Percentiles rank a stretch among this genome's conserved stretches.
phyloP scores from a whole-genome alignment of 495 filamentous ascomycete genomes.

The Penicillium daleae region DNA sequence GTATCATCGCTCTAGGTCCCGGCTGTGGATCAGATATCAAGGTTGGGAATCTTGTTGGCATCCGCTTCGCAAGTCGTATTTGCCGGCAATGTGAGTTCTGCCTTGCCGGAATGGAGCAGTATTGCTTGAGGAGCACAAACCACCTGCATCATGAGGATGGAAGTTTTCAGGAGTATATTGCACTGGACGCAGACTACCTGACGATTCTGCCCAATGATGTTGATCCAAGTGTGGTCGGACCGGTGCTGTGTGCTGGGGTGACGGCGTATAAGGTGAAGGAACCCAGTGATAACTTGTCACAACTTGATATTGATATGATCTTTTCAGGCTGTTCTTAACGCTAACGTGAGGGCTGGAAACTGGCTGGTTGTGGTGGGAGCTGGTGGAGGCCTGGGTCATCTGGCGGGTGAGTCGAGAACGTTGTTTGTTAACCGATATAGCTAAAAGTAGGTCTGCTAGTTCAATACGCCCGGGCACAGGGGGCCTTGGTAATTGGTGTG shows the following conservation, averaged over 20 bases:
- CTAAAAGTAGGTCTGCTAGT: conserved; percentile 29
- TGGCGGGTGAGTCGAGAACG: conserved; percentile 39
- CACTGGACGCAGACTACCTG: conserved; percentile 50
- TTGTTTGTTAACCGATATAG: not conserved
- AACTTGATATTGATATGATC: not conserved
- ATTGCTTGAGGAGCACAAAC: conserved; percentile 48
- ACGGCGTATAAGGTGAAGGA: conserved; percentile 39
- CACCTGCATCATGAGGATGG: conserved; percentile 56
- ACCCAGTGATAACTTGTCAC: not conserved
- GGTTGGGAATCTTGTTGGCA: conserved; percentile 49
- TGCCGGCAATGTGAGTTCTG: conserved; percentile 55
- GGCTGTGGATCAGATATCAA: conserved; percentile 34
- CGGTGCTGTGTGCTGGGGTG: conserved; percentile 50
- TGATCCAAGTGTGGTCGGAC: conserved; percentile 47
- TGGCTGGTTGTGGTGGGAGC: conserved; percentile 54
- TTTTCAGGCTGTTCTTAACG: conserved; percentile 44
- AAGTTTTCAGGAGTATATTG: conserved; percentile 52
- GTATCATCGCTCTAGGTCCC: conserved; percentile 46
- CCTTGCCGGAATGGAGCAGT: conserved; percentile 50
- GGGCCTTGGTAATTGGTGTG: conserved; percentile 50
- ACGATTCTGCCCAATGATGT: conserved; percentile 51
- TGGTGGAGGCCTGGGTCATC: conserved; percentile 54
- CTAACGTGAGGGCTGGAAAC: conserved; percentile 43
- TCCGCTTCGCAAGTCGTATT: conserved; percentile 49
- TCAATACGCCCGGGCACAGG: conserved; percentile 52